Percentiles rank a stretch among this genome's conserved stretches.
These are phyloP conservation scores for Asterella californica DNA, from an alignment of 225 moss, liverwort and hornwort species.

Conservation along the genomic window DNA sequence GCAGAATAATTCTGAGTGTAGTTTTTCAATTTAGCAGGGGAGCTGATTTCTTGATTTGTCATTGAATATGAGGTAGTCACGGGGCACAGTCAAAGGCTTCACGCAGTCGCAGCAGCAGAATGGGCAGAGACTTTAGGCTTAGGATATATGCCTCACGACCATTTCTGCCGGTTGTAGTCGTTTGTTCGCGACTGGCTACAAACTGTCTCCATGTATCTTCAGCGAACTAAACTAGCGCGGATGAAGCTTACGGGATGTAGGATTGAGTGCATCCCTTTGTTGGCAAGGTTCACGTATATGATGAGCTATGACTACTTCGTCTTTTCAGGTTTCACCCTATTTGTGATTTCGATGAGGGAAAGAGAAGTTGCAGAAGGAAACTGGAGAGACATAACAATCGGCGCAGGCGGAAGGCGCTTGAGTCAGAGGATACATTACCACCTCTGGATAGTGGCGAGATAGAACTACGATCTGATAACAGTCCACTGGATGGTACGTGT, in stretches of 20 bases:
- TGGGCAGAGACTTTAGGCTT: not conserved
- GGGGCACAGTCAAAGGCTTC: not conserved
- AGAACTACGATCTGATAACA: constrained; percentile 50
- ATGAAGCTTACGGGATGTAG: not conserved
- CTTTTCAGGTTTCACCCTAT: constrained; percentile 73
- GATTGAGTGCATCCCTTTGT: not conserved
- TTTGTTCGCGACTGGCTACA: not conserved
- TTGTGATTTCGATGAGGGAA: constrained; percentile 93
- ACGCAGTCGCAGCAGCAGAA: not conserved
- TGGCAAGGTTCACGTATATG: not conserved
- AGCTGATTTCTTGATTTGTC: not conserved
- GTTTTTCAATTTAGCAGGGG: not conserved
- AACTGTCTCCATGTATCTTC: not conserved
- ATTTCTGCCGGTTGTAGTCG: not conserved
- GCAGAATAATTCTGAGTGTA: not conserved
- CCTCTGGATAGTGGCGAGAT: constrained; percentile 37
- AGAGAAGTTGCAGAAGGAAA: constrained; percentile 92
- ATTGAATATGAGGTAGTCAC: not conserved
- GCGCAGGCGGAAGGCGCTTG: constrained; percentile 80
- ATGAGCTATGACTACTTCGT: not conserved
- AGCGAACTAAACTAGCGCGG: not conserved
- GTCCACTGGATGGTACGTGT: constrained; percentile 55
- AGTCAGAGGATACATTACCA: constrained; percentile 60
- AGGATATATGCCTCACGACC: not conserved
- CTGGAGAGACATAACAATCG: constrained; percentile 92